Conservation (phyloP, 2,329 filamentous ascomycete species). For the Penicillium sclerotigenum region DNA sequence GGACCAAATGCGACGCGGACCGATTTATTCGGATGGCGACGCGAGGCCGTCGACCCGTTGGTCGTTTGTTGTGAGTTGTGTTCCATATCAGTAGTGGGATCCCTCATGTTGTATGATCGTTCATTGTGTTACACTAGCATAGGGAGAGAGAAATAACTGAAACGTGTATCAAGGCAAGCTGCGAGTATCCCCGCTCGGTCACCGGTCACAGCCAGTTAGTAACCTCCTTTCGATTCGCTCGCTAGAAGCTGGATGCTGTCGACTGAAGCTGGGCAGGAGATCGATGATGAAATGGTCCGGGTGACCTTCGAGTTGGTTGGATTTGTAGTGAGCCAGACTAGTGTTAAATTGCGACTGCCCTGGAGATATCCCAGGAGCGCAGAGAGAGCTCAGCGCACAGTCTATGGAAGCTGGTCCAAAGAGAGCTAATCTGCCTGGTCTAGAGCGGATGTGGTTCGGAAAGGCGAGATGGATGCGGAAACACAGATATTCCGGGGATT, state of each 20-base stretch:
- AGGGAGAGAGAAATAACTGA: constrained; percentile 9
- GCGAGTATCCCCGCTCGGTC: not conserved
- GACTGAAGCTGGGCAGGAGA: not conserved
- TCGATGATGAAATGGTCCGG: constrained; percentile 1
- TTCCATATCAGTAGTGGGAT: constrained; percentile 38
- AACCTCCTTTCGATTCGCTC: not conserved
- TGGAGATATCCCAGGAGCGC: constrained; percentile 8
- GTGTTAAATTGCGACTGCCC: constrained; percentile 1
- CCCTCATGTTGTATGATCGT: constrained; percentile 35
- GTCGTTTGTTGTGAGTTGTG: constrained; percentile 26
- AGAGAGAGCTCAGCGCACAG: constrained; percentile 6
- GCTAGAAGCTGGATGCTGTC: not conserved
- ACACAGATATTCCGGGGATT: constrained; percentile 6
- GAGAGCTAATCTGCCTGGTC: constrained; percentile 7
- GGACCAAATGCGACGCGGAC: constrained; percentile 42
- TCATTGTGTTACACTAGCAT: constrained; percentile 31
- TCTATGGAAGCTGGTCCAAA: constrained; percentile 6
- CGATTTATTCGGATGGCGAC: constrained; percentile 33
- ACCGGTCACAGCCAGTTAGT: not conserved
- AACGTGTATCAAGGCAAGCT: not conserved
- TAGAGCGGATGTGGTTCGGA: constrained; percentile 8
- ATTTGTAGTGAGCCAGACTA: not conserved
- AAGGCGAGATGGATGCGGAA: constrained; percentile 6
- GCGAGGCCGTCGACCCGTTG: constrained; percentile 32
- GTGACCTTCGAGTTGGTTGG: not conserved